A percentile compares a stretch with the other conserved stretches of the same genome.
Conservation (phyloP, 345 rosid species). For the Acer negundo region DNA sequence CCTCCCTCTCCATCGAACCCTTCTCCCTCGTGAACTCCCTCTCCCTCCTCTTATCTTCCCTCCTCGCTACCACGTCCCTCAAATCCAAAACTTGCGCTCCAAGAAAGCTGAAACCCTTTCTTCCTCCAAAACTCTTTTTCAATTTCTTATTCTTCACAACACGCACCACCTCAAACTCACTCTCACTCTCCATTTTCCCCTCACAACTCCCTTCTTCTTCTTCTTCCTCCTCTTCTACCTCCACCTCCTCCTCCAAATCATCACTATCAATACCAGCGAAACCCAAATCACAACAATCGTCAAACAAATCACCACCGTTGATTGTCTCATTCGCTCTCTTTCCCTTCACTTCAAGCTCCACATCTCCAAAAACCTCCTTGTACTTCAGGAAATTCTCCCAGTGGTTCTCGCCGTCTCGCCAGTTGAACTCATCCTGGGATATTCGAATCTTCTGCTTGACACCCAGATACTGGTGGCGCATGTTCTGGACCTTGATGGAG, state of each 20-base stretch:
- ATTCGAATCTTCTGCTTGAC: conserved; percentile 80
- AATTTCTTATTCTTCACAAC: conserved; percentile 28
- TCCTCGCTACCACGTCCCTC: conserved; percentile 48
- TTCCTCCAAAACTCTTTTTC: conserved; percentile 34
- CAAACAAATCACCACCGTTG: conserved; percentile 41
- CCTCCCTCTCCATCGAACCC: conserved; percentile 36
- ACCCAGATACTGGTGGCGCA: conserved; percentile 83
- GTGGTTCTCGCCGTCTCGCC: conserved; percentile 76
- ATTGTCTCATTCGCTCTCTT: conserved; percentile 36
- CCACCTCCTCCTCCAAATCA: conserved; percentile 43
- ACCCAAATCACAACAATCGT: conserved; percentile 46
- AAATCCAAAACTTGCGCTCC: conserved; percentile 53
- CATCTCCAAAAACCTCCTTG: conserved; percentile 76
- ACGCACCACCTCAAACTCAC: conserved; percentile 40
- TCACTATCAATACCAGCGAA: conserved; percentile 50
- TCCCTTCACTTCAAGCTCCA: conserved; percentile 65
- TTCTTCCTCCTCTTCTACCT: conserved; percentile 22
- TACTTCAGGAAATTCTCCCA: conserved; percentile 79
- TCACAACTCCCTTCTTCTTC: conserved; percentile 38
- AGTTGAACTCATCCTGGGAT: conserved; percentile 54
- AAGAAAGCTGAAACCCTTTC: conserved; percentile 49
- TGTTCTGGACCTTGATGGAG: conserved; percentile 79
- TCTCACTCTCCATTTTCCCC: conserved; percentile 32
- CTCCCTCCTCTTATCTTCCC: conserved; percentile 65
- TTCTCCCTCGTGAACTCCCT: conserved; percentile 53